Conservation (phyloP, 352 stramenopile species). For the Phytopythium boreale region DNA sequence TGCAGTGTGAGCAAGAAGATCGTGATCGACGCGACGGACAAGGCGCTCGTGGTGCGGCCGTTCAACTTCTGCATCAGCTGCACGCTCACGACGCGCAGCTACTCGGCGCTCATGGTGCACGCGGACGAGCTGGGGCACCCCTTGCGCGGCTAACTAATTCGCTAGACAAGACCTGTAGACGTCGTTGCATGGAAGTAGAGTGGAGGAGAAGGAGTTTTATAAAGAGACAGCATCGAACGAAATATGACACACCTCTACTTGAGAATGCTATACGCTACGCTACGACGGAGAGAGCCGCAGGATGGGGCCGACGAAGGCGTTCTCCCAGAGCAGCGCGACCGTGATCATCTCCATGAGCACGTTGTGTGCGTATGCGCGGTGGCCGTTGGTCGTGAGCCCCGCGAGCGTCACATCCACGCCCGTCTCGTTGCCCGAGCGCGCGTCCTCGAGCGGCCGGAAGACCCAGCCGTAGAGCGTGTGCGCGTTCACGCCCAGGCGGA, state of each 20-base stretch:
- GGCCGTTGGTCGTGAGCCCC: constrained; percentile 26
- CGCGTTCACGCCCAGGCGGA: constrained; percentile 15
- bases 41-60: constrained; percentile 23
- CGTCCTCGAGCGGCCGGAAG: constrained; percentile 9
- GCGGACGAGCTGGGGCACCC: constrained; percentile 23
- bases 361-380: constrained; percentile 22
- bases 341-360: constrained; percentile 36
- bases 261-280: no score
- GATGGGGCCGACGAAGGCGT: constrained; percentile 17
- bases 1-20: constrained; percentile 32
- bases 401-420: constrained; percentile 23
- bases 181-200: no score
- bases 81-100: constrained; percentile 28
- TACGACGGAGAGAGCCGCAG: constrained; percentile 11
- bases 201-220: no score
- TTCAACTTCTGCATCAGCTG: constrained; percentile 43
- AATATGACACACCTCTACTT: no score
- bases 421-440: neutral
- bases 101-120: constrained; percentile 27
- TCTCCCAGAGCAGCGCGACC: constrained; percentile 29
- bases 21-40: constrained; percentile 23
- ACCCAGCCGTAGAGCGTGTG: constrained; percentile 28
- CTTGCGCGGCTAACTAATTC: neutral
- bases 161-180: no score
- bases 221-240: no score